Percentiles rank a stretch among this genome's conserved stretches.
These are phyloP conservation scores for Epichloe scottii DNA, from an alignment of 2,329 filamentous ascomycete genomes.

Conservation along the genomic window DNA sequence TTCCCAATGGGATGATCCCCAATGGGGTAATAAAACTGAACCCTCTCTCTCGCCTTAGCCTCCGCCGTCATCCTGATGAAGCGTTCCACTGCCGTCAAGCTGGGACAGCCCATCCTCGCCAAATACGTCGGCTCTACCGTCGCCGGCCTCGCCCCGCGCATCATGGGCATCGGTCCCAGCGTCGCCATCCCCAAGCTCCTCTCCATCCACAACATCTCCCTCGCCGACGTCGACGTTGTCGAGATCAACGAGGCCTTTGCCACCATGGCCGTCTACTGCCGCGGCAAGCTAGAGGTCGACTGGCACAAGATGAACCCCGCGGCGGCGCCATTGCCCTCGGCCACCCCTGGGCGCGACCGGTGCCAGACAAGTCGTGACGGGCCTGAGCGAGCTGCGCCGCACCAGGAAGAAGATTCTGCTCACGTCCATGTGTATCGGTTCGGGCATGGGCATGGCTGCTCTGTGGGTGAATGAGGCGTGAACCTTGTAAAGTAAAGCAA, in stretches of 20 bases:
- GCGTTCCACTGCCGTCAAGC: slow-evolving; percentile 73
- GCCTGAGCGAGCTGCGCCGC: slow-evolving; percentile 71
- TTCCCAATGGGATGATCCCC: too few species aligned
- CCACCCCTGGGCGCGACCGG: slow-evolving; percentile 75
- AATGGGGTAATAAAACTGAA: background rate
- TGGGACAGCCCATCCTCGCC: slow-evolving; percentile 82
- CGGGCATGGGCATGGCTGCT: slow-evolving; percentile 56
- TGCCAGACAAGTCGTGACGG: slow-evolving; percentile 74
- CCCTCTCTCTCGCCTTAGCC: slow-evolving; percentile 31
- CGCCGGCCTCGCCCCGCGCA: slow-evolving; percentile 76
- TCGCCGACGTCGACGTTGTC: slow-evolving; percentile 77
- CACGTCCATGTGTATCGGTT: slow-evolving; percentile 79
- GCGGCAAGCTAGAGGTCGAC: slow-evolving; percentile 58
- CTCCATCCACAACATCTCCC: slow-evolving; percentile 59
- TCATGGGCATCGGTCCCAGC: slow-evolving; percentile 90
- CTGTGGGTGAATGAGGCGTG: slow-evolving; percentile 47
- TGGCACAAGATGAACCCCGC: slow-evolving; percentile 68
- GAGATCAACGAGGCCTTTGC: slow-evolving; percentile 98
- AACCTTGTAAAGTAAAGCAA: background rate
- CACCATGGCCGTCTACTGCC: slow-evolving; percentile 93
- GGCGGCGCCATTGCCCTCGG: slow-evolving; percentile 76
- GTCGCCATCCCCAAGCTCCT: slow-evolving; percentile 74
- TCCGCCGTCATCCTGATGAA: slow-evolving; percentile 89
- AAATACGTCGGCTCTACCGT: slow-evolving; percentile 92
- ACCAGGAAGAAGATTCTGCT: slow-evolving; percentile 83